These are phyloP conservation scores for Phaeoacremonium minimum DNA, from an alignment of 2,329 filamentous ascomycete species.

Conservation along the genomic window DNA sequence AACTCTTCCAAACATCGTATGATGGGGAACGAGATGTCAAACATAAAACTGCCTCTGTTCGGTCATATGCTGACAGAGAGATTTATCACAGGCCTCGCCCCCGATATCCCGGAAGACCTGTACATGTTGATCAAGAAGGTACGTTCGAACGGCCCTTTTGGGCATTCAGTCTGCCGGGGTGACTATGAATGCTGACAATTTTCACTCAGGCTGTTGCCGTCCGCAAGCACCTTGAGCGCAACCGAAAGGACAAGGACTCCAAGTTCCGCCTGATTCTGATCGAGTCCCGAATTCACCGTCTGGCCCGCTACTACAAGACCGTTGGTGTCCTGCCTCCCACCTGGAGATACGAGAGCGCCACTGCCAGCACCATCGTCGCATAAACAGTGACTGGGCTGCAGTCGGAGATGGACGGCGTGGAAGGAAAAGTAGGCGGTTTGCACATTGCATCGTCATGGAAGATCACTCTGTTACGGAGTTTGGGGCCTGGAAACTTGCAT, in stretches of 20 bases:
- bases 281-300: constrained; percentile 99
- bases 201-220: constrained; percentile 79
- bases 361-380: constrained; percentile 88
- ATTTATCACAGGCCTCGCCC: constrained; percentile 88
- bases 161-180: too few relatives aligned
- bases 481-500: constrained; percentile 20
- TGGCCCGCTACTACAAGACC: constrained; percentile 98
- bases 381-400: constrained; percentile 49
- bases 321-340: constrained; percentile 80
- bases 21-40: constrained; percentile 1
- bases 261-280: constrained; percentile 99
- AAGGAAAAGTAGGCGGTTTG: constrained; percentile 20
- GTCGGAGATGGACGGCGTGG: constrained; percentile 14
- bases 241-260: constrained; percentile 99
- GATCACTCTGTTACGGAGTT: constrained; percentile 16
- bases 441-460: constrained; percentile 12
- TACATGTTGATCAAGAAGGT: constrained; percentile 99
- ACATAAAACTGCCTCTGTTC: constrained; percentile 68
- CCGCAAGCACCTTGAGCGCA: constrained; percentile 99
- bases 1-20: too few relatives aligned
- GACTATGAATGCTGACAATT: constrained; percentile 1
- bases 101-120: constrained; percentile 98
- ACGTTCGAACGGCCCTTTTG: constrained; percentile 15
- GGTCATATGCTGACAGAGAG: constrained; percentile 91
- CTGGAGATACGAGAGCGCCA: constrained; percentile 99